Evolutionary conservation across 768 basidiomycete species (phyloP).

Genomic region (Suillus decipiens): DNA sequence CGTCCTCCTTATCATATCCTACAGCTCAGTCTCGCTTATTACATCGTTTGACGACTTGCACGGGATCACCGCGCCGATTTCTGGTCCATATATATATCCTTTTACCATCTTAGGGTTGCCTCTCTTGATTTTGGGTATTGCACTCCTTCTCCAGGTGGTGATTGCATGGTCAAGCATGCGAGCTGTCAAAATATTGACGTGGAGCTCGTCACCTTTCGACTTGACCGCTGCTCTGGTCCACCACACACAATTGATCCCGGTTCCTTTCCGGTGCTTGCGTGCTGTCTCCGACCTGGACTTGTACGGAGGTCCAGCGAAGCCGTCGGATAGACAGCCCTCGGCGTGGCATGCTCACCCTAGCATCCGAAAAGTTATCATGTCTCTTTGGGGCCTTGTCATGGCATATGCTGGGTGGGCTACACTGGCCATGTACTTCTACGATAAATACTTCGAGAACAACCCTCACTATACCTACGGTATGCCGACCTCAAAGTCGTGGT

Average conservation of each 20-base stretch:
- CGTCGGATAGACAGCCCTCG: conserved; percentile 23
- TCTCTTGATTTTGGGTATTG: conserved; percentile 28
- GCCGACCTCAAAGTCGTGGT: conserved; percentile 18
- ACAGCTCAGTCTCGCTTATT: conserved; percentile 29
- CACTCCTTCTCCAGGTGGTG: conserved; percentile 24
- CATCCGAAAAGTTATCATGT: conserved; percentile 21
- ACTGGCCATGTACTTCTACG: conserved; percentile 7
- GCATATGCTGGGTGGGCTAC: conserved; percentile 26
- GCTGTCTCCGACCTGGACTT: conserved; percentile 17
- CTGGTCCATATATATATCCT: conserved; percentile 13
- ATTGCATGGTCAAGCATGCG: conserved; percentile 25
- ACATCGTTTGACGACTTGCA: conserved; percentile 7
- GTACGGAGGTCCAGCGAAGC: conserved; percentile 16
- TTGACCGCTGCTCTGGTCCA: conserved; percentile 31
- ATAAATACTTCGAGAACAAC: conserved; percentile 11
- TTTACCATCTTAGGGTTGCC: conserved; percentile 16
- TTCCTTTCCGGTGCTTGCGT: conserved; percentile 28
- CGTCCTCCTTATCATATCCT: conserved; percentile 31
- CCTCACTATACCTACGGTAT: neutral
- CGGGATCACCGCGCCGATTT: neutral
- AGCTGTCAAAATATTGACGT: conserved; percentile 28
- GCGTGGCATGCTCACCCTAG: conserved; percentile 30
- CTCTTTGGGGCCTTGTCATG: conserved; percentile 26
- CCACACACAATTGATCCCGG: conserved; percentile 24
- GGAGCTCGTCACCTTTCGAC: conserved; percentile 36